Conservation (phyloP, 1,284 basidiomycete genomes). For the Naganishia liquefaciens region DNA sequence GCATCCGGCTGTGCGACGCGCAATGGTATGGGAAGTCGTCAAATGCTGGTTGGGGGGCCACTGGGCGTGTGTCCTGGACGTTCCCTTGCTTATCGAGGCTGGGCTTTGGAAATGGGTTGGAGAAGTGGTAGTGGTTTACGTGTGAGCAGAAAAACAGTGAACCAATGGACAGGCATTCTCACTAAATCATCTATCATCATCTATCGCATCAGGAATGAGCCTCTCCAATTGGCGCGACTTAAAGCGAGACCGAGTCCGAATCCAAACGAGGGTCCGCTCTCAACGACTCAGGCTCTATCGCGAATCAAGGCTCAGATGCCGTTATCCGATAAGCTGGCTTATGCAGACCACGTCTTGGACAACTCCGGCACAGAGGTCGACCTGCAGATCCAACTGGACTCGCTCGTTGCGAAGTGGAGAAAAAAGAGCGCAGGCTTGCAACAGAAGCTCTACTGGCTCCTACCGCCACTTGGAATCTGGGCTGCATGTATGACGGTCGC, state of each 20-base stretch:
- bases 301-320: constrained; percentile 80
- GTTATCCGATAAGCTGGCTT: constrained; percentile 73
- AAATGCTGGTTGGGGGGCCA: constrained; percentile 75
- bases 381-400: constrained; percentile 68
- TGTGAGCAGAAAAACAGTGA: constrained; percentile 43
- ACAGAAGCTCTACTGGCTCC: constrained; percentile 73
- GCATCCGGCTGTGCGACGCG: constrained; percentile 80
- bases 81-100: constrained; percentile 90
- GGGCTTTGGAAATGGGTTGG: constrained; percentile 83
- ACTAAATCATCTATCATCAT: no score
- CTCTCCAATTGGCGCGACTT: constrained; percentile 74
- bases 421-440: constrained; percentile 57
- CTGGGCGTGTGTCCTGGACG: constrained; percentile 80
- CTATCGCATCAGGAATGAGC: constrained; percentile 47
- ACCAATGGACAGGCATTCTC: no score
- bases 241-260: constrained; percentile 63
- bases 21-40: constrained; percentile 71
- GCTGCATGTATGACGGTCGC: constrained; percentile 15
- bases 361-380: constrained; percentile 77
- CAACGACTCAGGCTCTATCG: constrained; percentile 61
- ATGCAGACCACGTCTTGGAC: constrained; percentile 84
- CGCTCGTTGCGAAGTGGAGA: constrained; percentile 63
- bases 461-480: constrained; percentile 70
- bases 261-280: constrained; percentile 61
- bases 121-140: constrained; percentile 79